These are phyloP conservation scores for Kluyveromyces starmeri DNA, from an alignment of 805 yeast genomes.

Conservation along the genomic window DNA sequence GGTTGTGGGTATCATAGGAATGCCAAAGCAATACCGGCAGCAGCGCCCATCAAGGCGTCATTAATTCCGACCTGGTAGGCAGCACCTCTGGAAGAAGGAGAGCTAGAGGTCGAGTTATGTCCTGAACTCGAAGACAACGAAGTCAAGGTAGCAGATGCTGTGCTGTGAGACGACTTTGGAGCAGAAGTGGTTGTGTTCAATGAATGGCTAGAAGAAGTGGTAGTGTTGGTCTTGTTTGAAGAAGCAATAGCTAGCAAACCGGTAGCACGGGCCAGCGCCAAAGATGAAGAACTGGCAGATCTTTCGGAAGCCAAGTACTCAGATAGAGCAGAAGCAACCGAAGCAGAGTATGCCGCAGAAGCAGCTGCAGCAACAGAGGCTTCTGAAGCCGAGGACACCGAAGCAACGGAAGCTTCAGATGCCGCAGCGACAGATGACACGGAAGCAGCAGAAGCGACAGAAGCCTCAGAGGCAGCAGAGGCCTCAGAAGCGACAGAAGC, in stretches of 20 bases:
- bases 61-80: constrained; percentile 20
- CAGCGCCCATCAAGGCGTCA: constrained; percentile 24
- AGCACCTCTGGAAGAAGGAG: constrained; percentile 29
- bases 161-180: constrained; percentile 1
- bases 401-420: constrained; percentile 15
- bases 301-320: constrained; percentile 22
- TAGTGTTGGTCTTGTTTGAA: constrained; percentile 26
- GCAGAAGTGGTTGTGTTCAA: constrained; percentile 12
- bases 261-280: constrained; percentile 28
- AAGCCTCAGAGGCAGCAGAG: constrained; percentile 16
- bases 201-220: constrained; percentile 12
- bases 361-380: constrained; percentile 15
- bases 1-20: constrained; percentile 6
- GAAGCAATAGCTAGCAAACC: constrained; percentile 37
- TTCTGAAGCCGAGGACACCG: constrained; percentile 18
- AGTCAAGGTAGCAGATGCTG: constrained; percentile 14
- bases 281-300: constrained; percentile 20
- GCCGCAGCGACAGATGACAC: constrained; percentile 8
- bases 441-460: constrained; percentile 13
- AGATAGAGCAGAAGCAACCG: constrained; percentile 13
- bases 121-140: constrained; percentile 2
- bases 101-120: constrained; percentile 11
- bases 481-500: constrained; percentile 20
- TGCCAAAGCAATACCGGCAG: constrained; percentile 9
- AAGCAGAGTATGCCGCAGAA: constrained; percentile 14